Conservation (phyloP, 441 rosid genomes). For the Gossypium laxum region DNA sequence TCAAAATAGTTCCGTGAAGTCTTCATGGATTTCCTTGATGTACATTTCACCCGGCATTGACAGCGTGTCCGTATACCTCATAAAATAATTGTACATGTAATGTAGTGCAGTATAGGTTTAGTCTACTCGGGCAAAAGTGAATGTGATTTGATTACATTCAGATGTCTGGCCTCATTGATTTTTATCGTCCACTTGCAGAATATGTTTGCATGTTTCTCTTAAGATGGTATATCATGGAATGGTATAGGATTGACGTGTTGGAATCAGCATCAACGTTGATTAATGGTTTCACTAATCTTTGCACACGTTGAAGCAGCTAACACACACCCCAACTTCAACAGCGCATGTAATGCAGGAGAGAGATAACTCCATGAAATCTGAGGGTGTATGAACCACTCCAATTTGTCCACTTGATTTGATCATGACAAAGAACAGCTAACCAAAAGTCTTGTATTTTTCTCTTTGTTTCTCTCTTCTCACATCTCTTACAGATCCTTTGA, state of each 20-base stretch:
- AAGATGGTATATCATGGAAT: not conserved
- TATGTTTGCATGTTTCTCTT: not conserved
- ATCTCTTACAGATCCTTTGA: slow-evolving; percentile 34
- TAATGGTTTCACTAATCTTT: slow-evolving; percentile 9
- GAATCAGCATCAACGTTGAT: slow-evolving; percentile 9
- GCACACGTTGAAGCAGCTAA: not conserved
- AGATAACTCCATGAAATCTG: slow-evolving; percentile 14
- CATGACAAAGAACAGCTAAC: slow-evolving; percentile 61
- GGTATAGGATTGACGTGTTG: not conserved
- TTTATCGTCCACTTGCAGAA: slow-evolving; percentile 14
- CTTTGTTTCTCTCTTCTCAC: slow-evolving; percentile 42
- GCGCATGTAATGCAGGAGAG: slow-evolving; percentile 11
- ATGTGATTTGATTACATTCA: slow-evolving; percentile 5
- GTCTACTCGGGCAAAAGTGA: not conserved
- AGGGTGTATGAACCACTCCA: slow-evolving; percentile 31
- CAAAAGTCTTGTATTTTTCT: slow-evolving; percentile 56
- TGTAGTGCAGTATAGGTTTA: not conserved
- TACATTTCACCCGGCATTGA: not conserved
- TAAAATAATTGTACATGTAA: slow-evolving; percentile 14
- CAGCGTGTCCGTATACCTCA: slow-evolving; percentile 16
- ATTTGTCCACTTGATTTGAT: slow-evolving; percentile 49
- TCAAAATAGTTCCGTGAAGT: not conserved
- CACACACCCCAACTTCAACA: slow-evolving; percentile 18
- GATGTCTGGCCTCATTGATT: not conserved
- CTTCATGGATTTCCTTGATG: not conserved